A percentile compares a stretch with the other conserved stretches of the same genome.
phyloP scores from a whole-genome alignment of 768 basidiomycete genomes.

The Boletus rubropictus region DNA sequence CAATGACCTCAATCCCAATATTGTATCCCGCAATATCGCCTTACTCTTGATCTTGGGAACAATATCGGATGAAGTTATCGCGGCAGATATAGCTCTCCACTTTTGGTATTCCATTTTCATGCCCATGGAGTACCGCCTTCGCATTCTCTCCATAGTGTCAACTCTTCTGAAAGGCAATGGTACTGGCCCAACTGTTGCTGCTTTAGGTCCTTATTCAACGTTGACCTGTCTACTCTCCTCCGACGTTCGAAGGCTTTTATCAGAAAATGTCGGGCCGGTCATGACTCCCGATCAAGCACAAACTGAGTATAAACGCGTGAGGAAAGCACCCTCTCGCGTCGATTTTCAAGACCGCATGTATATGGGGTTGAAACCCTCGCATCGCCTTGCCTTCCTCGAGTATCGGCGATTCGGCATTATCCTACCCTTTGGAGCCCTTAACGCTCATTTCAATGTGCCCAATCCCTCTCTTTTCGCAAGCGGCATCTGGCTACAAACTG shows the following conservation, averaged over 20 bases:
- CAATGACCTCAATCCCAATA: constrained; percentile 34
- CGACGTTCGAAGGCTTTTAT: constrained; percentile 8
- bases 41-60: constrained; percentile 39
- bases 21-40: constrained; percentile 38
- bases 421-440: constrained; percentile 44
- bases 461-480: constrained; percentile 44
- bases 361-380: constrained; percentile 37
- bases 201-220: constrained; percentile 12
- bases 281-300: constrained; percentile 25
- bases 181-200: constrained; percentile 2
- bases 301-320: constrained; percentile 29
- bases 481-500: constrained; percentile 41
- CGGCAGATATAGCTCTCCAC: constrained; percentile 43
- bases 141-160: constrained; percentile 18
- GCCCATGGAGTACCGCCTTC: constrained; percentile 30
- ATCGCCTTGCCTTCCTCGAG: constrained; percentile 39
- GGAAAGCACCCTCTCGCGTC: constrained; percentile 32
- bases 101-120: constrained; percentile 45
- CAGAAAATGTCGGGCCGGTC: constrained; percentile 9
- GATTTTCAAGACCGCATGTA: constrained; percentile 42
- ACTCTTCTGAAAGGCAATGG: constrained; percentile 7
- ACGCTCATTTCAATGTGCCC: constrained; percentile 36
- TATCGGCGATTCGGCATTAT: constrained; percentile 39
- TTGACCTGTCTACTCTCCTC: constrained; percentile 13
- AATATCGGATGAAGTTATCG: constrained; percentile 27